Percentiles rank a stretch among this genome's conserved stretches.
These are phyloP conservation scores for Colletotrichum filicis DNA, from an alignment of 2,329 filamentous ascomycete species.

Conservation along the genomic window DNA sequence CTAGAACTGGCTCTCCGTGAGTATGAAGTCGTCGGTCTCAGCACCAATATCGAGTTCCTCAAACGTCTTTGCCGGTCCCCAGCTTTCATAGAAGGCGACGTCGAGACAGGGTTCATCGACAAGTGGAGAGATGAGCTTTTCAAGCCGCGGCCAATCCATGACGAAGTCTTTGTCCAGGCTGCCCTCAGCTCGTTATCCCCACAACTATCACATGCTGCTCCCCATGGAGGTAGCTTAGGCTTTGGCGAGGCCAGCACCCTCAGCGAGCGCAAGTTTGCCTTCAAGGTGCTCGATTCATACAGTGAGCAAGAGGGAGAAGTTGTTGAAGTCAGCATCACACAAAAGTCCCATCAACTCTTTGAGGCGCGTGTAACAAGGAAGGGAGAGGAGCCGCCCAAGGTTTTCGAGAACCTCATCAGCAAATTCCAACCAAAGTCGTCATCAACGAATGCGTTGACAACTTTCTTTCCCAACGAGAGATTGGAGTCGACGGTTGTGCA, in stretches of 20 bases:
- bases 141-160: slow-evolving; percentile 65
- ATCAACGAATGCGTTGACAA: slow-evolving; percentile 61
- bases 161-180: slow-evolving; percentile 87
- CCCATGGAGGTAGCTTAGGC: slow-evolving; percentile 64
- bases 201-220: slow-evolving; percentile 37
- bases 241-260: slow-evolving; percentile 59
- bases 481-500: slow-evolving; percentile 82
- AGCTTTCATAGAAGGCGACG: slow-evolving; percentile 86
- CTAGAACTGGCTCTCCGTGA: slow-evolving; percentile 82
- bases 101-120: slow-evolving; percentile 96
- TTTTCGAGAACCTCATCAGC: slow-evolving; percentile 59
- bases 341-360: slow-evolving; percentile 59
- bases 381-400: slow-evolving; percentile 48
- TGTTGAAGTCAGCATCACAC: slow-evolving; percentile 61
- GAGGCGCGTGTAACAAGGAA: slow-evolving; percentile 57
- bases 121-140: slow-evolving; percentile 88
- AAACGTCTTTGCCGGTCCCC: slow-evolving; percentile 86
- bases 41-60: slow-evolving; percentile 97
- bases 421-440: slow-evolving; percentile 45
- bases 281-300: slow-evolving; percentile 69
- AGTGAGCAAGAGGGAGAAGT: slow-evolving; percentile 73
- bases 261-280: slow-evolving; percentile 59
- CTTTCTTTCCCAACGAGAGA: slow-evolving; percentile 85
- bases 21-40: slow-evolving; percentile 92
- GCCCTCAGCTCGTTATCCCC: slow-evolving; percentile 67